phyloP scores from a whole-genome alignment of 2,329 filamentous ascomycete species.

The Epichloe hybrida region DNA sequence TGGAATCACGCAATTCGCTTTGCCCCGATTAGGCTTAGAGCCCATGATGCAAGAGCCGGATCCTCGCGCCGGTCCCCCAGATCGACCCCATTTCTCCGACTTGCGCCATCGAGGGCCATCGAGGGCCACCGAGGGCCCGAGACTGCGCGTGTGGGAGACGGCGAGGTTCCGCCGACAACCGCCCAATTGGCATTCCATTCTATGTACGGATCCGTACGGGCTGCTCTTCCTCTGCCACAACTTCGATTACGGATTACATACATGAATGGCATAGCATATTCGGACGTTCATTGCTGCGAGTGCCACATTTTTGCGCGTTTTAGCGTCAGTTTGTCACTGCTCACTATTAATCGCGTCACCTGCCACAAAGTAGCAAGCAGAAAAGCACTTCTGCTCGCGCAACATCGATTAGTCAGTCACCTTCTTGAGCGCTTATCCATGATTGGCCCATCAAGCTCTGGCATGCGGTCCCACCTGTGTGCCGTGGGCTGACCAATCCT shows the following conservation, averaged over 20 bases:
- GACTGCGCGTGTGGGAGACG: not conserved
- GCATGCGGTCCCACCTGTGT: not conserved
- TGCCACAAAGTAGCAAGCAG: not conserved
- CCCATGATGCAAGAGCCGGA: conserved; percentile 13
- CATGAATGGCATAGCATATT: too few relatives aligned
- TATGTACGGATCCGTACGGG: too few relatives aligned
- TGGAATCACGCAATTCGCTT: conserved; percentile 28
- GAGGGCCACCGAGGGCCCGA: conserved; percentile 1
- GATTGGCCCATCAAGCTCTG: not conserved
- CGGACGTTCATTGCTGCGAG: too few relatives aligned
- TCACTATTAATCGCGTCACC: too few relatives aligned
- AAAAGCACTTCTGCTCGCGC: too few relatives aligned
- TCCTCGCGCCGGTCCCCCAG: conserved; percentile 6
- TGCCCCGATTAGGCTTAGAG: conserved; percentile 19
- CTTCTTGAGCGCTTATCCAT: too few relatives aligned
- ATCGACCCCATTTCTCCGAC: conserved; percentile 7
- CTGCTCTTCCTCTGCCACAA: too few relatives aligned
- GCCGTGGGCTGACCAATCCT: not conserved
- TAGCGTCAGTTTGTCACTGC: not conserved
- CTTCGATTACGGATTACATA: too few relatives aligned
- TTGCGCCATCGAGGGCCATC: conserved; percentile 4
- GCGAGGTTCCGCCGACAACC: conserved; percentile 6
- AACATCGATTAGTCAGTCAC: too few relatives aligned
- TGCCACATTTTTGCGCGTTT: conserved; percentile 23
- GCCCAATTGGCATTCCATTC: not conserved